Base-by-base conservation (phyloP, 306 rosid species). In the Vigna mungo region DNA sequence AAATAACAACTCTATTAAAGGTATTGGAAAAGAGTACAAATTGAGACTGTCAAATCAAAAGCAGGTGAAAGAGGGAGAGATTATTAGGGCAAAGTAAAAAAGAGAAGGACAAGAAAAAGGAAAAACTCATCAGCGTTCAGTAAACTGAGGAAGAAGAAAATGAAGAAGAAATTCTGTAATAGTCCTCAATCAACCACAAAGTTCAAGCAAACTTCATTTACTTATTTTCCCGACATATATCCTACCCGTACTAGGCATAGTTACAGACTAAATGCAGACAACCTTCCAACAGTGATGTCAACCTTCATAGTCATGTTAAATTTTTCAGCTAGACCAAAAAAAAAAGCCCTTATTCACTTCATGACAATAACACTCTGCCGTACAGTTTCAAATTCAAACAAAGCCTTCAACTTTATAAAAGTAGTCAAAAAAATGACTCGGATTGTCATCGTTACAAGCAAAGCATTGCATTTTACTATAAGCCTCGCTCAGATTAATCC, bases 181-280 rank as follows among this genome's bases (percentile, higher is more conserved):
- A 30, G 39, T 16, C 65, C 44, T 30, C 6, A 16, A 71, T 17
- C 73, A 65, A 76, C 58, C 71, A 75, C 15, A 41, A 37, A 59
- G 68, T 25, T 20, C 8, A 72, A 82, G 55, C 78, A 36, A 63
- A 32, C 63, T 70, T 25, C 36, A 70, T 43, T 36, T 48, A 75
- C 30, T 8, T 34, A 4, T 68, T 30, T 41, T 9, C 46, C 12
- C 13, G 1, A 9, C 13, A 41, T 9, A 41, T 9, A 41, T 41
- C 46, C 46, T 41, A 9, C 46, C 4, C 9, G 13, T 41, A 41
- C 46, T 12, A 41, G 46, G 3, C 46, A 41, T 9, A 41, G 4
- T 41, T 41, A 9, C 3, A 41, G 9, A 9, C 46, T 41, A 41
- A 41, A 41, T 41, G 46, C 2, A 11, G 46, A 41, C 46, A 41